Conservation (phyloP, 306 rosid genomes). For the Trifolium pratense region DNA sequence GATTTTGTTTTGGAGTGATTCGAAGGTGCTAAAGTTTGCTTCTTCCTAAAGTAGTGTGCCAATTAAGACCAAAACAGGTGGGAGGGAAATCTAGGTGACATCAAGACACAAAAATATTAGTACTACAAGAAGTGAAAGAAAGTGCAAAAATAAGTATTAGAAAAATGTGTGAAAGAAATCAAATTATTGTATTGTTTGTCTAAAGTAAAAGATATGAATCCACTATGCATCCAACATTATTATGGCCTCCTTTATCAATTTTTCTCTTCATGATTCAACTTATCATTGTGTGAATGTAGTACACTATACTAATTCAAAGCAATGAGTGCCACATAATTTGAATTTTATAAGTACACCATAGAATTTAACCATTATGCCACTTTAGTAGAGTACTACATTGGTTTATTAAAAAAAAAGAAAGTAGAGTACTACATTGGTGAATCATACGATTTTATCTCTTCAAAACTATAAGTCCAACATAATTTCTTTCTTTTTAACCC, state of each 20-base stretch:
- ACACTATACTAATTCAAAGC: neutral
- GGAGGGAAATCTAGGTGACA: constrained; percentile 45
- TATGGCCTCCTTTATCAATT: constrained; percentile 10
- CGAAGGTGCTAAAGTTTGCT: constrained; percentile 46
- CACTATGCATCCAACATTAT: constrained; percentile 12
- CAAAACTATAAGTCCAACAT: no score
- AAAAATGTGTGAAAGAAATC: neutral
- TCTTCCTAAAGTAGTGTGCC: constrained; percentile 43
- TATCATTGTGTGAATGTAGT: constrained; percentile 30
- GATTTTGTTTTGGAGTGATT: constrained; percentile 36
- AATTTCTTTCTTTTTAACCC: no score
- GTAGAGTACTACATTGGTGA: no score
- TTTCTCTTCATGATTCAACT: constrained; percentile 19
- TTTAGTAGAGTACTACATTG: no score
- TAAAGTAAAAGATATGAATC: constrained; percentile 7
- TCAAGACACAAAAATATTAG: constrained; percentile 9
- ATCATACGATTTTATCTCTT: no score
- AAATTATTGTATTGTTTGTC: neutral
- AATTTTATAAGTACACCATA: neutral
- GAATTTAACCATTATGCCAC: neutral
- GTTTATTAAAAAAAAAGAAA: no score
- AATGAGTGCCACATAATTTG: neutral
- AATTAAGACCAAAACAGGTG: constrained; percentile 40
- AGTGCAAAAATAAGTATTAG: neutral
- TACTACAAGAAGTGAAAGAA: neutral